Evolutionary conservation across 805 yeast species (phyloP).

Genomic region (Candida taoyuanica): DNA sequence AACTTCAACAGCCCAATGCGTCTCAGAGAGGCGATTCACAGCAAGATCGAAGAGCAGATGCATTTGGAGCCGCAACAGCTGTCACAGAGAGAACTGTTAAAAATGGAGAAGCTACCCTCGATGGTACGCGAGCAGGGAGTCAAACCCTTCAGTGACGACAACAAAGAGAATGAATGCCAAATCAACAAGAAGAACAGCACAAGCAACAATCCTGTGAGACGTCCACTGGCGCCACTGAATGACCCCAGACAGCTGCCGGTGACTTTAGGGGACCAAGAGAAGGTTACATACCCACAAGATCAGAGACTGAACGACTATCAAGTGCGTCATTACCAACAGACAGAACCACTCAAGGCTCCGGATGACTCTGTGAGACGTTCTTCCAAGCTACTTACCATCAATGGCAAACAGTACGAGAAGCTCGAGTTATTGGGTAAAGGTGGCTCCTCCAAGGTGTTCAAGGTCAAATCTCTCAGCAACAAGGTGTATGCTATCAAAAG

Average conservation of each 20-base stretch:
- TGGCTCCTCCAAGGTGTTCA: constrained; percentile 88
- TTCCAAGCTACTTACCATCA: constrained; percentile 36
- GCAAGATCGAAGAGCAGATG: constrained; percentile 25
- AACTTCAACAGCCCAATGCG: constrained; percentile 23
- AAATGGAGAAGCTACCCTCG: constrained; percentile 1
- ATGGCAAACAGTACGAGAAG: constrained; percentile 63
- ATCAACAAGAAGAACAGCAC: constrained; percentile 2
- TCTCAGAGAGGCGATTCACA: constrained; percentile 20
- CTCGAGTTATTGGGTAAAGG: constrained; percentile 84
- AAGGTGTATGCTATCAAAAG: constrained; percentile 74
- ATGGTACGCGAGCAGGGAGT: not conserved
- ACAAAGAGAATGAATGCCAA: constrained; percentile 14
- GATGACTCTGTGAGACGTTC: constrained; percentile 16
- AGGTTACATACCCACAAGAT: too few relatives aligned
- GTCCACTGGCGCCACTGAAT: constrained; percentile 19
- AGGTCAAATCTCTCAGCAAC: constrained; percentile 55
- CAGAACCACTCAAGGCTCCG: constrained; percentile 23
- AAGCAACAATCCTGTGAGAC: constrained; percentile 14
- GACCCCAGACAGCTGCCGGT: constrained; percentile 10
- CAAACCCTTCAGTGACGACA: constrained; percentile 3
- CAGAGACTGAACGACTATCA: constrained; percentile 8
- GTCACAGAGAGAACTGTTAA: constrained; percentile 15
- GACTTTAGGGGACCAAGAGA: too few relatives aligned
- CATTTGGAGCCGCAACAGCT: constrained; percentile 19
- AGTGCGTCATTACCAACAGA: constrained; percentile 18